Evolutionary conservation across 2,329 filamentous ascomycete species (phyloP).

Genomic region (Colletotrichum tanaceti): DNA sequence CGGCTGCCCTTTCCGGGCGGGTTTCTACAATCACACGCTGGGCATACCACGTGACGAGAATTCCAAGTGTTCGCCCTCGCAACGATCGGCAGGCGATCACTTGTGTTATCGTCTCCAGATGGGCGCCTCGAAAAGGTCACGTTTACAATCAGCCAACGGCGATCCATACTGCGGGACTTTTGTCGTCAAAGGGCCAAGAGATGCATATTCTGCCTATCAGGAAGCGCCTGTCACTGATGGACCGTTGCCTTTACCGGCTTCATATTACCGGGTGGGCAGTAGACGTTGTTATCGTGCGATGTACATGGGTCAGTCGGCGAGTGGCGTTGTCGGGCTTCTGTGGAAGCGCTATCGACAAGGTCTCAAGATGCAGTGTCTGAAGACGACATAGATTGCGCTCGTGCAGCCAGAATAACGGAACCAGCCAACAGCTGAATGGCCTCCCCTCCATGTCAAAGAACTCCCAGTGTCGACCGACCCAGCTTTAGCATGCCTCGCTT

Average conservation of each 20-base stretch:
- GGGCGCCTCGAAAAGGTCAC: constrained; percentile 2
- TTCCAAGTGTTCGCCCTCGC: constrained; percentile 9
- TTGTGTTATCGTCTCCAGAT: constrained; percentile 17
- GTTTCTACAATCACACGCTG: constrained; percentile 11
- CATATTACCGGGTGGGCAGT: not conserved
- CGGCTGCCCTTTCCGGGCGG: constrained; percentile 13
- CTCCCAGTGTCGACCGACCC: not conserved
- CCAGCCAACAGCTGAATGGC: not conserved
- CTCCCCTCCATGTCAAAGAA: not conserved
- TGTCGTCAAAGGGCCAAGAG: not conserved
- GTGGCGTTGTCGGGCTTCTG: not conserved
- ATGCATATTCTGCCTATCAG: not conserved
- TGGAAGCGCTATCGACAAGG: not conserved
- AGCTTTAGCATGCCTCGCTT: not conserved
- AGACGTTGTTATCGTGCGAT: not conserved
- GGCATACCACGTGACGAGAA: not conserved
- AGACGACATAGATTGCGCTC: not conserved
- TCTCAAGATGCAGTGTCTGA: not conserved
- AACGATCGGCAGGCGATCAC: constrained; percentile 34
- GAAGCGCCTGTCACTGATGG: not conserved
- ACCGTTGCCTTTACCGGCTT: constrained; percentile 3
- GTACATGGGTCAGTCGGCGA: not conserved
- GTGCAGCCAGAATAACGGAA: not conserved
- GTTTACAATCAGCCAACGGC: constrained; percentile 5
- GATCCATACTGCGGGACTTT: not conserved